These are phyloP conservation scores for Paraurostyla sp. DNA, from an alignment of 73 alveolate genomes.

Conservation along the genomic window DNA sequence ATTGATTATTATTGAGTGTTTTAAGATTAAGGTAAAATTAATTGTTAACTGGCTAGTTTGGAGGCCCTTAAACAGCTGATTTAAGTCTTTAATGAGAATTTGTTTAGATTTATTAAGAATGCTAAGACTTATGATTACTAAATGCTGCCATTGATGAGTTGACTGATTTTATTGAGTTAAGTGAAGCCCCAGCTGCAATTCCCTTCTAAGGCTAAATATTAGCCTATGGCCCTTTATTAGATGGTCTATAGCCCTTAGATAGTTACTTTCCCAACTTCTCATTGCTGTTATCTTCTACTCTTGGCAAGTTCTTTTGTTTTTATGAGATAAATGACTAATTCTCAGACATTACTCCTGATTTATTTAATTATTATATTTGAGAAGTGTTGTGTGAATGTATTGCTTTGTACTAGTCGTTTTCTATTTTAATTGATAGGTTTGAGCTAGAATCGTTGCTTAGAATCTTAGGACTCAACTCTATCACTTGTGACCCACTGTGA, in stretches of 20 bases:
- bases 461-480: not conserved
- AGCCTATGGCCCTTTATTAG: slow-evolving; percentile 18
- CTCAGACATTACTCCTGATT: not conserved
- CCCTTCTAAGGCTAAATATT: not conserved
- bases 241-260: slow-evolving; percentile 4
- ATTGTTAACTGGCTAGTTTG: slow-evolving; percentile 24
- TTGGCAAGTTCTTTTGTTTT: not conserved
- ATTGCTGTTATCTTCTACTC: not conserved
- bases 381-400: not conserved
- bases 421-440: not conserved
- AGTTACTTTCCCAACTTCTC: not conserved
- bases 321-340: too few relatives aligned
- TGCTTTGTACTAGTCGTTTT: too few relatives aligned
- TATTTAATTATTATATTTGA: not conserved
- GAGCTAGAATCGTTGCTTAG: not conserved
- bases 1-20: not conserved
- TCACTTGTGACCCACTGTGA: not conserved
- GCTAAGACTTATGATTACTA: too few relatives aligned
- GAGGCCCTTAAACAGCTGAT: not conserved
- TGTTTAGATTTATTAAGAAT: not conserved
- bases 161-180: not conserved
- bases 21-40: slow-evolving; percentile 1
- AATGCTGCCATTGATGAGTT: not conserved
- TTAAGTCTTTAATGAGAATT: not conserved
- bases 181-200: not conserved